Evolutionary conservation across 2,329 filamentous ascomycete genomes (phyloP).

Genomic region (Fusarium acutatum): DNA sequence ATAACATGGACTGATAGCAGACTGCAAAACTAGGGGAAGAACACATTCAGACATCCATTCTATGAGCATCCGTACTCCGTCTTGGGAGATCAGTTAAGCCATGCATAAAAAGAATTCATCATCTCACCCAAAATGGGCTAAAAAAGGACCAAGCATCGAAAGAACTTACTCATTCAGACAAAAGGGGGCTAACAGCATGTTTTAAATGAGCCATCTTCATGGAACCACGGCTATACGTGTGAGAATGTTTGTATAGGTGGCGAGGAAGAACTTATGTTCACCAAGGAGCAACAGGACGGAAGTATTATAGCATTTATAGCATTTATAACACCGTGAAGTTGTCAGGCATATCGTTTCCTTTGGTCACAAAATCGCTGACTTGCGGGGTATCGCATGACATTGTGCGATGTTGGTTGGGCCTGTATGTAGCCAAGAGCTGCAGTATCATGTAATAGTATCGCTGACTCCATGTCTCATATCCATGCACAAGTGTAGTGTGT

Average conservation of each 20-base stretch:
- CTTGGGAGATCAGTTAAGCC: constrained; percentile 45
- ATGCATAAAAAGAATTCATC: constrained; percentile 46
- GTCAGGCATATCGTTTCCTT: not conserved
- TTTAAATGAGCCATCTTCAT: not conserved
- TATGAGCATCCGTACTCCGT: constrained; percentile 38
- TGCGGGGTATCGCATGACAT: constrained; percentile 40
- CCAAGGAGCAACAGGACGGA: not conserved
- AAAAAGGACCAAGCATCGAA: not conserved
- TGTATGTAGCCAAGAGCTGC: constrained; percentile 35
- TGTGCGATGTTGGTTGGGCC: constrained; percentile 12
- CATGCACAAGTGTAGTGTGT: constrained; percentile 2
- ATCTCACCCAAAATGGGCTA: constrained; percentile 14
- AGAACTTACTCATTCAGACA: constrained; percentile 15
- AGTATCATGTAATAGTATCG: constrained; percentile 39
- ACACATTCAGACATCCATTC: constrained; percentile 44
- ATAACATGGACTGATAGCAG: not conserved
- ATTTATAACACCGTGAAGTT: constrained; percentile 25
- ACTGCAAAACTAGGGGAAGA: not conserved
- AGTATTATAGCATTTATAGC: constrained; percentile 26
- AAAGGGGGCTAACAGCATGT: not conserved
- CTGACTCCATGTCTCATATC: constrained; percentile 28
- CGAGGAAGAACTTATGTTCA: not conserved
- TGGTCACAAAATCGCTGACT: constrained; percentile 12
- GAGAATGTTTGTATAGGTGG: not conserved
- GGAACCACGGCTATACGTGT: not conserved